phyloP scores from a whole-genome alignment of 23 red algal species.

The Gracilaria caudata region DNA sequence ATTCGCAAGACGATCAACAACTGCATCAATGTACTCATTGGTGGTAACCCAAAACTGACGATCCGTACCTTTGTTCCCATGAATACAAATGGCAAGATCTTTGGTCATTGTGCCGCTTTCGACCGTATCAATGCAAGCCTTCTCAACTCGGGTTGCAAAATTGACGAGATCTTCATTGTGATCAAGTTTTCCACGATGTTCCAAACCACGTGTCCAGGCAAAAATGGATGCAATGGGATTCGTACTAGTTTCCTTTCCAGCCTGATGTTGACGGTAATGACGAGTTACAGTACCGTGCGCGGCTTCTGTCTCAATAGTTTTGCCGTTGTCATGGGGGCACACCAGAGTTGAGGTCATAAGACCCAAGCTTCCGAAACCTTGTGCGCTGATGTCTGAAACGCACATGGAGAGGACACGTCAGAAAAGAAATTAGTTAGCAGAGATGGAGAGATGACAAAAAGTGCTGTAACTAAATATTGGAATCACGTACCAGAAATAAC shows the following conservation, averaged over 20 bases:
- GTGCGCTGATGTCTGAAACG: slow-evolving; percentile 86
- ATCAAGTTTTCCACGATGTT: slow-evolving; percentile 88
- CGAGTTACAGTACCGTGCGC: slow-evolving; percentile 96
- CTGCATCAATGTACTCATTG: slow-evolving; percentile 83
- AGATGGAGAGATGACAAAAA: not conserved
- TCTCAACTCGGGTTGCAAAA: slow-evolving; percentile 74
- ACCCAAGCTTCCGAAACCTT: slow-evolving; percentile 92
- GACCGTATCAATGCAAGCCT: slow-evolving; percentile 80
- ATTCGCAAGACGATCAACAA: slow-evolving; percentile 53
- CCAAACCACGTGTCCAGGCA: slow-evolving; percentile 90
- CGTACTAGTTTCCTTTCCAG: slow-evolving; percentile 89
- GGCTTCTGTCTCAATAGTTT: slow-evolving; percentile 84
- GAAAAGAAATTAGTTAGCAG: not conserved
- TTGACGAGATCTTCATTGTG: slow-evolving; percentile 60
- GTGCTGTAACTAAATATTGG: not conserved
- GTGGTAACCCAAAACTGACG: slow-evolving; percentile 80
- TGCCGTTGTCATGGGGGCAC: slow-evolving; percentile 76
- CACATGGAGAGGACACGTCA: not conserved
- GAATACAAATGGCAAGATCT: slow-evolving; percentile 82
- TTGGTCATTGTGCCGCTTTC: slow-evolving; percentile 90
- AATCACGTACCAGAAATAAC: slow-evolving; percentile 64
- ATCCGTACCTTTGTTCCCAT: slow-evolving; percentile 64
- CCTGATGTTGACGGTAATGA: slow-evolving; percentile 87
- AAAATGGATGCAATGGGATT: slow-evolving; percentile 93
- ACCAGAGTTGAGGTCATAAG: slow-evolving; percentile 91